Evolutionary conservation across 164 flowering plant species (phyloP).

Genomic region (Chimonanthus praecox): DNA sequence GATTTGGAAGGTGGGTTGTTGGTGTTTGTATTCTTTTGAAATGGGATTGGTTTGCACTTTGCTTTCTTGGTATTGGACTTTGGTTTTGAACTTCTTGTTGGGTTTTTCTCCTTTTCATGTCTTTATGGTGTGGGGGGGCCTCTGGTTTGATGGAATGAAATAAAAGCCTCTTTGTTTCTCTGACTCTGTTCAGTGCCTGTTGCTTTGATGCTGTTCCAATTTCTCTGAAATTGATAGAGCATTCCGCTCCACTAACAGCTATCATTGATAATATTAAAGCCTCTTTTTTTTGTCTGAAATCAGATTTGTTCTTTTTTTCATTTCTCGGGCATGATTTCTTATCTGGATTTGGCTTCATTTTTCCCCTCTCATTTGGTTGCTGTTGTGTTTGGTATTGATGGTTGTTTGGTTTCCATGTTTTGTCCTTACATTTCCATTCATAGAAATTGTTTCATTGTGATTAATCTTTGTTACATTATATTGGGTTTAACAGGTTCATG

Average conservation of each 20-base stretch:
- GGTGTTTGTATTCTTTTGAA: background rate
- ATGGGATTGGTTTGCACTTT: background rate
- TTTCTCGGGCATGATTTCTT: background rate
- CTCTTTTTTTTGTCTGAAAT: background rate
- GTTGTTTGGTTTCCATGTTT: background rate
- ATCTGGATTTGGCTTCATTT: background rate
- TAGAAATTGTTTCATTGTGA: constrained; percentile 1
- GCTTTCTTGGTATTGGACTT: background rate
- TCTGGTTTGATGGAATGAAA: background rate
- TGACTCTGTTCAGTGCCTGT: background rate
- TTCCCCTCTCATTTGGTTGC: constrained; percentile 1
- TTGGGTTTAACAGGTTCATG: constrained; percentile 45
- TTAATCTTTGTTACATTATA: constrained; percentile 6
- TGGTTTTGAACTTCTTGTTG: background rate
- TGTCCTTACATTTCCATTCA: background rate
- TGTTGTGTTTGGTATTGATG: background rate
- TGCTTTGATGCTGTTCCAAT: background rate
- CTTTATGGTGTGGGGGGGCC: background rate
- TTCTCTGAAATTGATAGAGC: background rate
- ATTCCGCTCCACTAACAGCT: background rate
- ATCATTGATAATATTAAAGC: background rate
- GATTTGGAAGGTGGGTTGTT: constrained; percentile 69
- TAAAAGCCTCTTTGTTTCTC: background rate
- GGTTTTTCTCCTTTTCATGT: background rate
- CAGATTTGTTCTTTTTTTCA: background rate